Base-by-base conservation (phyloP, 345 rosid species). In the Cardamine occulta region DNA sequence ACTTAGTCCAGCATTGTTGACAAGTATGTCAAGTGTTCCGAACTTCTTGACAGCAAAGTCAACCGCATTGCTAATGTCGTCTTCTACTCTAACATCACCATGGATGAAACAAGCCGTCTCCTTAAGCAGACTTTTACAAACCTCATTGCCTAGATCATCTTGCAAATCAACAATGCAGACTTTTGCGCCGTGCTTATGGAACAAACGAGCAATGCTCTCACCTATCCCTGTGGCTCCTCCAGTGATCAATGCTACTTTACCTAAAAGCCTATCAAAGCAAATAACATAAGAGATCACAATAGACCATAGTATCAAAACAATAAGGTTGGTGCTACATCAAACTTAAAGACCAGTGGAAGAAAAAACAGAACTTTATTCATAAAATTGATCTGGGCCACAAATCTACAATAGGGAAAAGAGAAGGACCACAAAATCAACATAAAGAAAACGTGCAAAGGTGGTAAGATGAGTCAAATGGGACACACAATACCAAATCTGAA, bases 191-290 rank as follows among this genome's bases (percentile, higher is more conserved):
- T 94, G 96, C 62, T 77, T 85, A 85, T 85, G 85, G 79, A 94
- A 91, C 28, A 86, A 78, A 14, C 88, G 89, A 35, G 63, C 89
- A 21, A 87, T 94, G 80, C 89, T 86, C 82, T 94, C 97, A 17
- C 98, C 98, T 44, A 94, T 91, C 55, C 98, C 98, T 14, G 82
- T 69, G 42, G 96, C 93, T 84, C 93, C 98, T 60, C 98, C 95
- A 0, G 96, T 91, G 37, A 94, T 80, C 76, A 91, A 66, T 45
- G 97, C 95, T 24, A 91, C 93, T 79, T 88, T 87, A 73, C 93
- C 96, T 9, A 67, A 74, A 34, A 94, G 80, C 79, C 96, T 93
- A 67, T 51, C 60, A 69, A 40, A 35, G 19, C 6, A 58, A 61
- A 49, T 6, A 32, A 17, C 48, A 23, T 8, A 49, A 63, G 14